Base-by-base conservation (phyloP, 2,329 filamentous ascomycete genomes). In the Fusarium subglutinans region DNA sequence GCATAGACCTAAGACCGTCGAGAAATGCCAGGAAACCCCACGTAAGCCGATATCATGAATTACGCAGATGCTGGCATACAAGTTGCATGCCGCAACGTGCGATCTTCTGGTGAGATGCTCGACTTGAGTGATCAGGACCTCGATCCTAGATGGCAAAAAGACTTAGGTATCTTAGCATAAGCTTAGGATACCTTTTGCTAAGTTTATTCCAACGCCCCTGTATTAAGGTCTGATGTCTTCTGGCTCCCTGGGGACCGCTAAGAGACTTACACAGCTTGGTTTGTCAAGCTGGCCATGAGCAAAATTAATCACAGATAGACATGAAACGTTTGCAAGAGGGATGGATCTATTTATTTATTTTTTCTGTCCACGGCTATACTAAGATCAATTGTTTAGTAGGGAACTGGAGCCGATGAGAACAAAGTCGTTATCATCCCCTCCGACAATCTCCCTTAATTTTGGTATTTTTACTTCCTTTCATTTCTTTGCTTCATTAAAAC, bases 401-500 rank as follows among this genome's bases (percentile, higher is more conserved):
- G 71, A 67, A 70, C 67, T 74, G 60, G 71, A 63, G 66, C 75
- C 69, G 61, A 71, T 71, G 55, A 59, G 58, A 69, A 73, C 70
- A 73, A 70, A 38, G 63, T 63, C 61, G 66, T 71, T 71, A 41
- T 75, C 73, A 76, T 67, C 76, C 73, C 76, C 69, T 76, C 72
- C 54, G 57, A 71, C 63, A 75, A 73, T 74, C 72, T 74, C 76
- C 74, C 74, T 56, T 67, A 54, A 56, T 68, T 75, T 76, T 75
- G 72, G 69, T 76, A 74, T 70, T 69, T 74, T 73, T 77, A 70
- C 68, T 68, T 70, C 67, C 62, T 73, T 69, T 75, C 70, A 57
- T 71, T 68, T 69, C 69, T 63, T 74, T 69, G 66, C 65, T 60
- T 77, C 75, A 77, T 77, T 77, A 77, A 77, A 70, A 70, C 76